A percentile compares a stretch with the other conserved stretches of the same genome.
phyloP scores from a whole-genome alignment of 1,139 yeast species.

The Pichia kudriavzevii region DNA sequence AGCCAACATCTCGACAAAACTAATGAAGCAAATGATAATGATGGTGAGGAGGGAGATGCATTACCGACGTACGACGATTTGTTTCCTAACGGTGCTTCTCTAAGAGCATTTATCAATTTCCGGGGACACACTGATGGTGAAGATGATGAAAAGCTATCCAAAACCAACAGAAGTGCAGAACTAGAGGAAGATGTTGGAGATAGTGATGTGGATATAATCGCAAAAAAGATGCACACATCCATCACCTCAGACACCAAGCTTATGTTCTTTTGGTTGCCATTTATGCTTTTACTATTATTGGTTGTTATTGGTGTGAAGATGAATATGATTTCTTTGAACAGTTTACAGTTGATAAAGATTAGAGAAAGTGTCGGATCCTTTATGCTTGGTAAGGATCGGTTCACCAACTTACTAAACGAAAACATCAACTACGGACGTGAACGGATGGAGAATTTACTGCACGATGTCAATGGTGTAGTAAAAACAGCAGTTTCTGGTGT shows the following conservation, averaged over 20 bases:
- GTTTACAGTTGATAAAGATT: conserved; percentile 28
- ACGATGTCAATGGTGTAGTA: conserved; percentile 33
- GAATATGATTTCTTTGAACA: conserved; percentile 34
- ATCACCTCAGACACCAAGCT: conserved; percentile 70
- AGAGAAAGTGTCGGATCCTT: conserved; percentile 47
- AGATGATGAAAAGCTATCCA: conserved; percentile 1
- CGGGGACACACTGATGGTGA: conserved; percentile 17
- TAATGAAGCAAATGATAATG: conserved; percentile 1
- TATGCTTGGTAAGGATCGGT: conserved; percentile 64
- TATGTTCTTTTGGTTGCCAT: conserved; percentile 82
- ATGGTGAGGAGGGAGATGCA: conserved; percentile 29
- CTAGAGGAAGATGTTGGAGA: conserved; percentile 17
- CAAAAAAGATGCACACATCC: conserved; percentile 46
- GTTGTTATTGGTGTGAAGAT: conserved; percentile 39
- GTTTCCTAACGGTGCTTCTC: conserved; percentile 56
- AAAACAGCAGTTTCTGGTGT: conserved; percentile 27
- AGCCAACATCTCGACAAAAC: too few relatives aligned
- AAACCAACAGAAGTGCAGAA: not conserved
- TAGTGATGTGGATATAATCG: conserved; percentile 22
- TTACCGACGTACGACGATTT: conserved; percentile 78
- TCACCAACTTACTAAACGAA: conserved; percentile 44
- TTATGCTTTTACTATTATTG: conserved; percentile 48
- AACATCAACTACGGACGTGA: conserved; percentile 64
- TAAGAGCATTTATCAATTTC: conserved; percentile 32
- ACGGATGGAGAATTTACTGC: conserved; percentile 52